Conservation (phyloP, 1,284 basidiomycete species). For the Leccinum pachyderme region DNA sequence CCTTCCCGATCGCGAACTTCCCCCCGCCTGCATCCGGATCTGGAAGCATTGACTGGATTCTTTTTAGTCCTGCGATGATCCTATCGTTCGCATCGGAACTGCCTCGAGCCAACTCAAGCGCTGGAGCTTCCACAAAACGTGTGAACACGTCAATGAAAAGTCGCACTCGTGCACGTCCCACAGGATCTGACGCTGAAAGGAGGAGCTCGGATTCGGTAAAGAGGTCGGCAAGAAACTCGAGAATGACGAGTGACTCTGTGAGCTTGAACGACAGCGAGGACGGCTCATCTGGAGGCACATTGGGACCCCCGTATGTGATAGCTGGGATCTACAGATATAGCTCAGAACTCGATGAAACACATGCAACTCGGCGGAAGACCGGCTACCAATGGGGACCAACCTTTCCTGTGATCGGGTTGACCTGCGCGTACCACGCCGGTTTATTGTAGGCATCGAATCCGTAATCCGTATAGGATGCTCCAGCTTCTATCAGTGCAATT, state of each 20-base stretch:
- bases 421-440: slow-evolving; percentile 15
- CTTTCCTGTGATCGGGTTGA: slow-evolving; percentile 16
- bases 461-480: slow-evolving; percentile 5
- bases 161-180: slow-evolving; percentile 53
- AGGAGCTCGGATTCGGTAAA: slow-evolving; percentile 46
- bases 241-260: slow-evolving; percentile 58
- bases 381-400: background rate
- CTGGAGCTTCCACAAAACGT: slow-evolving; percentile 14
- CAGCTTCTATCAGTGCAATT: slow-evolving; percentile 17
- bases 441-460: slow-evolving; percentile 11
- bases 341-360: background rate
- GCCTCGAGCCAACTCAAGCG: background rate
- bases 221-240: slow-evolving; percentile 63
- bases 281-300: slow-evolving; percentile 45
- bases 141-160: slow-evolving; percentile 56
- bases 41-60: slow-evolving; percentile 35
- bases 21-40: slow-evolving; percentile 9
- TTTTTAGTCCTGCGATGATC: slow-evolving; percentile 20
- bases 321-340: slow-evolving; percentile 45
- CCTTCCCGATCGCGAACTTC: slow-evolving; percentile 34
- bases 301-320: slow-evolving; percentile 58
- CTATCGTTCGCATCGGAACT: background rate
- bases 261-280: slow-evolving; percentile 59
- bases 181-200: slow-evolving; percentile 39
- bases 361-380: no score